Evolutionary conservation across 257 asterid species (phyloP).

Genomic region (Solanum virginianum): DNA sequence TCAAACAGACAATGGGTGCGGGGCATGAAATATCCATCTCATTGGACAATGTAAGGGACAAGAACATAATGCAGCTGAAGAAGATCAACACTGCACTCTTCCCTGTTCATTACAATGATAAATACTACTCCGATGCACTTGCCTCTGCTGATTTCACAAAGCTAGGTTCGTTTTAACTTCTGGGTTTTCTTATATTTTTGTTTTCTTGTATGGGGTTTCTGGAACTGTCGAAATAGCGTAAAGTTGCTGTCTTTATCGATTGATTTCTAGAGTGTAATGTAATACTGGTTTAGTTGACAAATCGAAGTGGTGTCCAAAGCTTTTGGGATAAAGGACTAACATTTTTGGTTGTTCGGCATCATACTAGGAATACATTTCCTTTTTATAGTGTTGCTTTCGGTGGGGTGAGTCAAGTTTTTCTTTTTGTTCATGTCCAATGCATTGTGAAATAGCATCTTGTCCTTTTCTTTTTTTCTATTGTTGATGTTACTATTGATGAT

Average conservation of each 20-base stretch:
- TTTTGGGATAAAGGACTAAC: neutral
- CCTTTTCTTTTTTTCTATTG: neutral
- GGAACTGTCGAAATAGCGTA: neutral
- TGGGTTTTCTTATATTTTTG: neutral
- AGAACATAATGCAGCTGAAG: constrained; percentile 89
- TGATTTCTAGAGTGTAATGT: neutral
- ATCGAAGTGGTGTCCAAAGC: neutral
- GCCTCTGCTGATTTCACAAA: constrained; percentile 84
- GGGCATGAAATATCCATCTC: constrained; percentile 61
- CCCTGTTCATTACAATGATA: constrained; percentile 85
- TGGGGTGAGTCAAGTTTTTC: neutral
- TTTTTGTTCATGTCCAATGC: neutral
- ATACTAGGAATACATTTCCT: neutral
- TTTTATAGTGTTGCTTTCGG: neutral
- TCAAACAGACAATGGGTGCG: neutral
- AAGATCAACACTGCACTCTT: constrained; percentile 82
- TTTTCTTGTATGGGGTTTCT: neutral
- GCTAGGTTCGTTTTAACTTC: constrained; percentile 37
- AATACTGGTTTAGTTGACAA: neutral
- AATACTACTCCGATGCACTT: constrained; percentile 81
- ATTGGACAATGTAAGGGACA: constrained; percentile 75
- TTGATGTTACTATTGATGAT: neutral
- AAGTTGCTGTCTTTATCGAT: neutral
- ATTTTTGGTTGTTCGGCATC: neutral
- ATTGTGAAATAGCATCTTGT: neutral